Evolutionary conservation across 2,329 filamentous ascomycete species (phyloP), one percentile per base, ranked within the genome.

Genomic region (Aspergillus sp.): DNA sequence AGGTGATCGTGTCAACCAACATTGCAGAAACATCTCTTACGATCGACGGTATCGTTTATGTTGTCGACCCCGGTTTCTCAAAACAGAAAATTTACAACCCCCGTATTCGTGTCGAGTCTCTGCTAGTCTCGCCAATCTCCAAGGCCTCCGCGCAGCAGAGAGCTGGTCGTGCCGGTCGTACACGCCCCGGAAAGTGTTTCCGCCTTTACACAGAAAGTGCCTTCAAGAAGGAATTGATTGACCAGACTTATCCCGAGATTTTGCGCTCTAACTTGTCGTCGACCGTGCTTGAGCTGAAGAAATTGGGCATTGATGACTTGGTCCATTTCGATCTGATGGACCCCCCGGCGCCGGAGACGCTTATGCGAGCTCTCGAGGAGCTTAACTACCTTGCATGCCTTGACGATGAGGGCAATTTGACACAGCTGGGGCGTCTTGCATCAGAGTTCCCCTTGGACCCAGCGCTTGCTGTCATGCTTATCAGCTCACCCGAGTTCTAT

Each of bases 1-100:
- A 99, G 76, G 88, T 88, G 71, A 96, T 99, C 66, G 84, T 99
- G 31, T 91, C 93, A 9, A 99, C 95, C 64, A 99, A 99, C 76
- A 99, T 99, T 75, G 95, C 95, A 45, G 95, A 99, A 80, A 99
- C 95, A 0, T 93, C 89, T 69, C 85, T 99, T 76, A 99, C 95
- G 47, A 99, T 99, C 60, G 95, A 99, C 71, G 95, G 95, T 73
- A 99, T 99, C 63, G 95, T 99, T 37, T 99, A 97, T 70, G 95
- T 99, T 35, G 93, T 99, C n/a, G 95, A 99, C 70, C 93, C 95
- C 2, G 95, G 95, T 37, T 99, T 99, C 81, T 96, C 92, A 79
- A 99, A 99, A 80, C 95, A 99, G 71, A 99, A 98, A 78, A 95
- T 98, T 62, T 99, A 98, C 82, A 98, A 99, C 76, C 93, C 95